Evolutionary conservation across 2,329 filamentous ascomycete genomes (phyloP).

Genomic region (Aspergillus hortae): DNA sequence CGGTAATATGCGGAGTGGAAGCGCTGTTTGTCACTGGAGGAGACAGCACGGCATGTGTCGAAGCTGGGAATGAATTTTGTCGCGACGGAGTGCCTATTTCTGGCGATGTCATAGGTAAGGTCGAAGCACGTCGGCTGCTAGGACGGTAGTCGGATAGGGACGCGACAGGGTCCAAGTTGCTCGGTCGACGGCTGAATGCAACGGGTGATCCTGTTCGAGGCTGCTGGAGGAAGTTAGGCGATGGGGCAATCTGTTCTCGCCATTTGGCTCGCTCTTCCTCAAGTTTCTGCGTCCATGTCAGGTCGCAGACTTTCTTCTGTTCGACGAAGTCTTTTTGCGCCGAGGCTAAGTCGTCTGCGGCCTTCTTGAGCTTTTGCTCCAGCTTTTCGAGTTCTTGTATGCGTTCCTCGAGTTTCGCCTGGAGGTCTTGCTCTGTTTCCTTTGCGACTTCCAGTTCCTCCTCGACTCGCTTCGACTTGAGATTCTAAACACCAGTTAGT

Average conservation of each 20-base stretch:
- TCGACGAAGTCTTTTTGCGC: slow-evolving; percentile 54
- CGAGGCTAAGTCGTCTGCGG: slow-evolving; percentile 62
- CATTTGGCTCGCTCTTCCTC: slow-evolving; percentile 64
- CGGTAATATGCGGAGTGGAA: slow-evolving; percentile 21
- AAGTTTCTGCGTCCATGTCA: slow-evolving; percentile 55
- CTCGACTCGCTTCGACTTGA: slow-evolving; percentile 66
- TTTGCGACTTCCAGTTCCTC: slow-evolving; percentile 73
- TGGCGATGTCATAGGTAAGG: slow-evolving; percentile 31
- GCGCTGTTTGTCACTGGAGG: slow-evolving; percentile 24
- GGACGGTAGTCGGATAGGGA: slow-evolving; percentile 37
- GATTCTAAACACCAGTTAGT: slow-evolving; percentile 48
- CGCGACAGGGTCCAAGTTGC: slow-evolving; percentile 34
- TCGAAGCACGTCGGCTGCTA: slow-evolving; percentile 40
- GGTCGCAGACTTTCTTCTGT: slow-evolving; percentile 58
- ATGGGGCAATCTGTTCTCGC: slow-evolving; percentile 45
- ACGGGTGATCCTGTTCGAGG: slow-evolving; percentile 40
- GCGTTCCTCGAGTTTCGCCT: slow-evolving; percentile 60
- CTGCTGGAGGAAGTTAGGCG: slow-evolving; percentile 35
- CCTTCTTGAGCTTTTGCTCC: slow-evolving; percentile 38
- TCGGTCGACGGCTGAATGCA: slow-evolving; percentile 38
- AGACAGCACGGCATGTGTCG: slow-evolving; percentile 25
- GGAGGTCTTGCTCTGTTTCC: slow-evolving; percentile 38
- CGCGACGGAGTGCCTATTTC: slow-evolving; percentile 41
- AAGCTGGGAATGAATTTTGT: slow-evolving; percentile 44
- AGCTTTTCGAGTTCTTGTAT: slow-evolving; percentile 55